Base-by-base conservation (phyloP, 352 stramenopile species). In the Detonula confervacea region DNA sequence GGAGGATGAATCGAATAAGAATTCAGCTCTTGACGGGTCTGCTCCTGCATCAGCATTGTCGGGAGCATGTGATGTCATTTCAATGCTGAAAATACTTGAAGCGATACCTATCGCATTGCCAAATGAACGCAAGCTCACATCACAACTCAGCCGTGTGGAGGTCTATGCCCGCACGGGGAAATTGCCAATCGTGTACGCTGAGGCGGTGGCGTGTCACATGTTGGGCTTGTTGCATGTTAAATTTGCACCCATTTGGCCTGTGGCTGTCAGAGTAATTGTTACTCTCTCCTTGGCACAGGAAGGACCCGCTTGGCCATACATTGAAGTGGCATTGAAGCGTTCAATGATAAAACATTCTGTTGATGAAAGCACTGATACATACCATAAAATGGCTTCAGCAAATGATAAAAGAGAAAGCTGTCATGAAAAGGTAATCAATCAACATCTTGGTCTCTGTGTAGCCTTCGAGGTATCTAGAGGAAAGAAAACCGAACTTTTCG, bases 191-290 rank as follows among this genome's bases (percentile, higher is more conserved):
- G 51, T 83, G 16, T 95, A 95, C 62, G 88, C 88, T 30, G 88
- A 93, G 57, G 81, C 81, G 54, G 69, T 84, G 47, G 68, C 80
- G 27, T 83, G 78, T 57, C 86, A 95, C 61, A 91, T 95, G 84
- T 9, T 95, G 37, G 90, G 90, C 33, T 56, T 92, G 25, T 81
- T 94, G 18, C 70, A 92, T 68, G 60, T 94, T 0, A 95, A 94
- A 65, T 95, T 95, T 75, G 65, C 86, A 56, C 88, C 90, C 1
- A 46, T 93, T 16, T 95, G 90, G 90, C 71, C 65, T 61, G 65
- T 66, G 35, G 82, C 80, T 46, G 66, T 87, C 0, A 79, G 77
- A 70, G 82, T 87, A 6, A 65, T 93, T 51, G 73, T 84, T 57
- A 76, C 83, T 7, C 76, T 95, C 55, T 61, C 77, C 9, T 54